Base-by-base conservation (phyloP, 495 filamentous ascomycete genomes). In the Usnea hakonensis region DNA sequence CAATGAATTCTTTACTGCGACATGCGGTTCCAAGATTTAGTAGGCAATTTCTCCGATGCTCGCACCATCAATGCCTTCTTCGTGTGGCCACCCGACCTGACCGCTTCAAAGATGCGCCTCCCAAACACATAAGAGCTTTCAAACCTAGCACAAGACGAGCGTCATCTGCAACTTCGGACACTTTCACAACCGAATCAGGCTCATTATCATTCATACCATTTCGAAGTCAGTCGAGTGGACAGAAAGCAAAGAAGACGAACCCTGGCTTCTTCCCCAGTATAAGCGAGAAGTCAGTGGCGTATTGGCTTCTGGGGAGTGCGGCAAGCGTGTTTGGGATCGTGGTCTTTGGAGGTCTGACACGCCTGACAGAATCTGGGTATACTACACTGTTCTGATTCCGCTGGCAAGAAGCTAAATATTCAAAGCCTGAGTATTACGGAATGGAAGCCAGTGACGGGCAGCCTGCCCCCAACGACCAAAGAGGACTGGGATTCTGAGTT, bases 391-490 rank as follows among this genome's bases (percentile, higher is more conserved):
- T 9, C 23, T 30, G 19, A 28, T 13, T 32, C 57, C 17, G 13
- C 26, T 35, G 55, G 58, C 70, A 75, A 57, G 75, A 64, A 28
- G 35, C 35, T 62, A 33, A 65, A 32, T 55, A 35, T 59, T 64
- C 19, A n/a, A 65, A 96, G 92, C 52, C 83, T 98, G 65, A 96
- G 91, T 75, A 98, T 98, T 70, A 98, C 94, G 57, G 95, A 98
- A 91, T 98, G 94, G 94, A 90, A 86, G 65, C 94, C 94, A 65
- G 91, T 97, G 43, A 97, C 94, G 7, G 94, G 94, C 64, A 89
- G 90, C 30, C 77, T 94, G n/a, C 93, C 93, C 14, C 94, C 94
- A 33, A 78, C 89, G 68, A 87, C 83, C 60, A 71, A 74, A 16
- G 82, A 77, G 57, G 86, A 90, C 72, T 98, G 94, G 94, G 85